These are phyloP conservation scores for Anthracocystis panici-leucophaei DNA, from an alignment of 1,284 basidiomycete species.

Conservation along the genomic window DNA sequence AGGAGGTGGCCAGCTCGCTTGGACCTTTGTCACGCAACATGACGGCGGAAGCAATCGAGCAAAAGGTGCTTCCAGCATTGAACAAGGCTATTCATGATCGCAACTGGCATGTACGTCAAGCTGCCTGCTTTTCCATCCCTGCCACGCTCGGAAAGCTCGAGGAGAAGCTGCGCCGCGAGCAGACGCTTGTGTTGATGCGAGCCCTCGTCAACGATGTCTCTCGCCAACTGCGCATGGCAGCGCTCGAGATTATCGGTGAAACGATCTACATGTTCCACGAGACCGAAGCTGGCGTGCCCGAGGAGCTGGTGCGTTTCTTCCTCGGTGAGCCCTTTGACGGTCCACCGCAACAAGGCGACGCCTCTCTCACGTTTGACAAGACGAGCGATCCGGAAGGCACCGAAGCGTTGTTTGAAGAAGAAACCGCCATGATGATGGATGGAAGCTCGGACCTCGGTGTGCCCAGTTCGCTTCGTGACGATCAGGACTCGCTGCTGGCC, in stretches of 20 bases:
- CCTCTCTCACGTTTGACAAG: slow-evolving; percentile 49
- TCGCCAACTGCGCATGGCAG: slow-evolving; percentile 81
- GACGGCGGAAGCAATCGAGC: slow-evolving; percentile 77
- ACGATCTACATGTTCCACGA: slow-evolving; percentile 86
- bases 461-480: slow-evolving; percentile 23
- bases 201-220: slow-evolving; percentile 78
- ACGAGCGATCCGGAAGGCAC: slow-evolving; percentile 45
- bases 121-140: slow-evolving; percentile 86
- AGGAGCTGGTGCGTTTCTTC: slow-evolving; percentile 84
- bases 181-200: slow-evolving; percentile 59
- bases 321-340: slow-evolving; percentile 73
- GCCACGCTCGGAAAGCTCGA: slow-evolving; percentile 39
- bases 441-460: slow-evolving; percentile 19
- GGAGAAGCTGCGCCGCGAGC: slow-evolving; percentile 42
- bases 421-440: slow-evolving; percentile 43
- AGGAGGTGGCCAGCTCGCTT: slow-evolving; percentile 89
- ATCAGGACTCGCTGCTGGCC: slow-evolving; percentile 40
- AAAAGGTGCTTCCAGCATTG: slow-evolving; percentile 77
- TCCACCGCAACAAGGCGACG: slow-evolving; percentile 47
- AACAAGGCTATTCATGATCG: slow-evolving; percentile 79
- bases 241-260: slow-evolving; percentile 90
- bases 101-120: slow-evolving; percentile 87
- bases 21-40: slow-evolving; percentile 88
- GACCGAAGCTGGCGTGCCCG: slow-evolving; percentile 74
- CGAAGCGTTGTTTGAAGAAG: slow-evolving; percentile 45